Evolutionary conservation across 139 green algal genomes (phyloP).

Genomic region (Tetradesmus obliquus): DNA sequence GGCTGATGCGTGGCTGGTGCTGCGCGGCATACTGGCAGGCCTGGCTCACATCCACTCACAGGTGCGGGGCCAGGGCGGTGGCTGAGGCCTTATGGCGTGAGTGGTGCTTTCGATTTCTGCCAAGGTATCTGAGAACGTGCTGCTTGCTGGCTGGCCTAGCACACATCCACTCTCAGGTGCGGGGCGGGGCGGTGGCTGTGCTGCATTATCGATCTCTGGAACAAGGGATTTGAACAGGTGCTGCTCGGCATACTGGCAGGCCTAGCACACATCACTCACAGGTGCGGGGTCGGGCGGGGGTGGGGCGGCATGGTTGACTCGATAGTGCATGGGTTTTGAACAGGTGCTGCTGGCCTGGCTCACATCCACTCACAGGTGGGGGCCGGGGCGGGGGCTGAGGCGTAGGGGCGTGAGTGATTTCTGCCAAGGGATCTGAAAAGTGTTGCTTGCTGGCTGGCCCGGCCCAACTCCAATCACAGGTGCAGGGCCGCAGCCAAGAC

Average conservation of each 20-base stretch:
- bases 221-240: slow-evolving; percentile 43
- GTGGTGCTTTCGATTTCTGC: not conserved
- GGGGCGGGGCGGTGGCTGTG: no score
- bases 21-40: slow-evolving; percentile 85
- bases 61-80: not conserved
- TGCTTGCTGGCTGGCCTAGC: slow-evolving; percentile 81
- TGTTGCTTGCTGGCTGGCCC: slow-evolving; percentile 86
- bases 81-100: no score
- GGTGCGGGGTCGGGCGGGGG: not conserved
- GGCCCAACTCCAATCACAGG: slow-evolving; percentile 76
- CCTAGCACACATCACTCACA: slow-evolving; percentile 80
- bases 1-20: slow-evolving; percentile 79
- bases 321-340: no score
- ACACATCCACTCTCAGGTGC: slow-evolving; percentile 74
- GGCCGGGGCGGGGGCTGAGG: no score
- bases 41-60: slow-evolving; percentile 81
- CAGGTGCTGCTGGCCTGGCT: slow-evolving; percentile 63
- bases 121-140: not conserved
- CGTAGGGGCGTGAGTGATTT: no score
- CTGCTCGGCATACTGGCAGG: slow-evolving; percentile 84
- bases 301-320: no score
- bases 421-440: not conserved
- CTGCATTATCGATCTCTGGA: no score
- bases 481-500: not conserved
- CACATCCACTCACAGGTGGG: slow-evolving; percentile 74